Percentiles rank a stretch among this genome's conserved stretches.
phyloP scores from a whole-genome alignment of 2,329 filamentous ascomycete species.

The Xylaria multiplex region DNA sequence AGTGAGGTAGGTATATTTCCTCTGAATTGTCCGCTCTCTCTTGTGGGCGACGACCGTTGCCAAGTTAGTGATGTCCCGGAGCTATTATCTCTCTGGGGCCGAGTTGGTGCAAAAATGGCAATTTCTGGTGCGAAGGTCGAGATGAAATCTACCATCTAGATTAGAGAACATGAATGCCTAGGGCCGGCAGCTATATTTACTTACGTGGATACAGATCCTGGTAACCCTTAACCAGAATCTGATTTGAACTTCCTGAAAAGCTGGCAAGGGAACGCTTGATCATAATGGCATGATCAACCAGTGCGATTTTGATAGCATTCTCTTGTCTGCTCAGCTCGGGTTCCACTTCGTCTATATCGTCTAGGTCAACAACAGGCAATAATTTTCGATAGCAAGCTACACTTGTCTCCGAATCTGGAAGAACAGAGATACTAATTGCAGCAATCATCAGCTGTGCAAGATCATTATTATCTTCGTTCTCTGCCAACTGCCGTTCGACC shows the following conservation, averaged over 20 bases:
- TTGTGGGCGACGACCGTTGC: conserved; percentile 51
- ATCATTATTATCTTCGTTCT: conserved; percentile 79
- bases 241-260: conserved; percentile 72
- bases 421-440: conserved; percentile 79
- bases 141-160: conserved; percentile 63
- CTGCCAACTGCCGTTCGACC: conserved; percentile 77
- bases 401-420: conserved; percentile 77
- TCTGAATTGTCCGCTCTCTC: conserved; percentile 39
- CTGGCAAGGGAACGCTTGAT: conserved; percentile 82
- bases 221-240: conserved; percentile 63
- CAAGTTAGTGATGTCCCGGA: conserved; percentile 55
- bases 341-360: conserved; percentile 57
- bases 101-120: conserved; percentile 66
- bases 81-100: conserved; percentile 53
- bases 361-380: conserved; percentile 64
- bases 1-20: conserved; percentile 37
- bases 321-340: conserved; percentile 70
- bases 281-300: conserved; percentile 89
- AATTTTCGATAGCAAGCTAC: conserved; percentile 81
- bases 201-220: conserved; percentile 73
- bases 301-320: conserved; percentile 81
- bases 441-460: conserved; percentile 76
- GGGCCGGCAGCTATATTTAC: conserved; percentile 47
- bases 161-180: conserved; percentile 32
- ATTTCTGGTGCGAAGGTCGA: conserved; percentile 73